A percentile compares a stretch with the other conserved stretches of the same genome.
Conservation (phyloP, 257 asterid species). For the Craterostigma plantagineum region DNA sequence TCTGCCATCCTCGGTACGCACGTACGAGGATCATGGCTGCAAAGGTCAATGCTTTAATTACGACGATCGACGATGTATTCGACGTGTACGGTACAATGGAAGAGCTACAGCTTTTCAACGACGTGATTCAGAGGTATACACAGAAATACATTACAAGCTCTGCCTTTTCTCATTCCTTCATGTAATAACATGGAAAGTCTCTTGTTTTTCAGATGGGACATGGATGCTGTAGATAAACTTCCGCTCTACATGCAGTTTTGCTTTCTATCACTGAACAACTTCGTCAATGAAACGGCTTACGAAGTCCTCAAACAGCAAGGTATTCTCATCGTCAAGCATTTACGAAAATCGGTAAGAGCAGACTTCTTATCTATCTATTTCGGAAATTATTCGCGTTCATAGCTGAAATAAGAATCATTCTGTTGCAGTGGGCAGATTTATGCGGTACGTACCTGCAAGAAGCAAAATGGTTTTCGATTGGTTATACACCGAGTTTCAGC, state of each 20-base stretch:
- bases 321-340: constrained; percentile 8
- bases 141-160: background rate
- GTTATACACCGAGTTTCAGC: constrained; percentile 16
- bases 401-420: background rate
- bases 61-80: constrained; percentile 18
- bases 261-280: constrained; percentile 18
- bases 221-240: constrained; percentile 9
- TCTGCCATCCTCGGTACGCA: constrained; percentile 14
- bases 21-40: constrained; percentile 10
- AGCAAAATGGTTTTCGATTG: constrained; percentile 20
- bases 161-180: background rate
- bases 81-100: constrained; percentile 27
- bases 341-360: constrained; percentile 14
- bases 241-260: constrained; percentile 26
- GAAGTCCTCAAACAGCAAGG: constrained; percentile 18
- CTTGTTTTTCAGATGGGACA: constrained; percentile 14
- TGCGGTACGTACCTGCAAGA: constrained; percentile 13
- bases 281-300: constrained; percentile 14
- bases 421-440: constrained; percentile 20
- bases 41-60: constrained; percentile 14
- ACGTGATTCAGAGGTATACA: constrained; percentile 23
- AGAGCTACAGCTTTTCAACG: constrained; percentile 20
- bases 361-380: background rate
- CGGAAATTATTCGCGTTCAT: background rate
- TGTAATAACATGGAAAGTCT: background rate